Base-by-base conservation (phyloP, 306 rosid species). In the Pueraria montana region DNA sequence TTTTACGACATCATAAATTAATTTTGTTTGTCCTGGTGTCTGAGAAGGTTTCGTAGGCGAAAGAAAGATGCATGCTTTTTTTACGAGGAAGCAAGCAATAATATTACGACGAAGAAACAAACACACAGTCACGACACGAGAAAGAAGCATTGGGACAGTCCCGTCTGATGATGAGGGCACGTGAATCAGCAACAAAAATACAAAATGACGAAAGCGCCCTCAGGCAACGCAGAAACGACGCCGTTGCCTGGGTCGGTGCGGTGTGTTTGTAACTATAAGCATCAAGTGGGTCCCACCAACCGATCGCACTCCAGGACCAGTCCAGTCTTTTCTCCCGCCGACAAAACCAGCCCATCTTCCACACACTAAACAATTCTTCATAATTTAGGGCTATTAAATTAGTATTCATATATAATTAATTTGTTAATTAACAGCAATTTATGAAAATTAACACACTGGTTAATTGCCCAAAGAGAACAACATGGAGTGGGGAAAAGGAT, bases 241-340 rank as follows among this genome's bases (percentile, higher is more conserved):
- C 3, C 56, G 78, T 68, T 6, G 43, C 16, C 14, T 42, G 3
- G 80, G 76, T 34, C 68, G 46, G 78, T 46, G 69, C 65, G 14
- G 24, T 21, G 40, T 70, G 40, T 70, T 11, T 14, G 3, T 3
- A 32, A 55, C 16, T 2, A 65, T n/a, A 14, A 11, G 4, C 7
- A 79, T 12, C 32, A 4, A 24, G 1, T 83, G 82, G 74, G 66
- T 8, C 86, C 86, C 77, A 53, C 76, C 21, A 17, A 24, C 69
- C 18, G 70, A 64, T 30, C 40, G 34, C 34, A 30, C 34, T 30
- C 34, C 34, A 2, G 34, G 4, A 30, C 4, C 4, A 30, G 4
- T 30, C 34, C 34, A 30, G 34, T 30, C 34, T 30, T 30, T 30
- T 30, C 72, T 34, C 11, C 16, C 72, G 74, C 64, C 74, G 74